Base-by-base conservation (phyloP, 129 eudicot species). In the Solidago caesia region DNA sequence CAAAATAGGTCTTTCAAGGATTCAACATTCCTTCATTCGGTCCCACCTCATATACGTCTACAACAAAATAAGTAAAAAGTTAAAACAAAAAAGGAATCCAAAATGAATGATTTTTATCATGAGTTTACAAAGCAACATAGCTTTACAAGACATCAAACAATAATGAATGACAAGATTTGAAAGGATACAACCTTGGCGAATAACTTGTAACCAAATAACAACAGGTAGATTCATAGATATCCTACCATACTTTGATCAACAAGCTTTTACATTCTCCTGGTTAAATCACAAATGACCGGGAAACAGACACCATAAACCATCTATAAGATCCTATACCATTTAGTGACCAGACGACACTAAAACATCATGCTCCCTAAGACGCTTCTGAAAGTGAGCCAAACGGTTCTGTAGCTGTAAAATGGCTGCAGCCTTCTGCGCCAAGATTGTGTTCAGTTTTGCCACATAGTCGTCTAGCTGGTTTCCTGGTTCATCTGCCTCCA, bases 401-500 rank as follows among this genome's bases (percentile, higher is more conserved):
- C 85, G 98, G 57, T 87, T 90, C 71, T 93, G 98, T 71, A 93
- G 70, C 66, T 93, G 91, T 64, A 80, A 64, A 75, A 93, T 90
- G 77, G 96, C 91, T 52, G 91, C 88, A 59, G 98, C 98, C 78
- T 93, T 93, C 75, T 90, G 98, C 48, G 93, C 85, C 64, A 93
- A 80, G 56, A 93, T 86, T 45, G 97, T 59, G 78, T 90, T 93
- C 83, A 93, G 82, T 84, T 79, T 88, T 6, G 91, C 72, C 62
- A 93, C 83, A 15, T 93, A 93, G 46, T 84, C 89, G 53, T 93
- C 98, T 70, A 93, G 74, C 82, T 86, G 98, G 74, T 90, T 93
- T 52, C 97, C 98, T 2, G 98, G 98, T 74, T 93, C 88, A 85
- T 93, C 98, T 16, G 97, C 98, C 82, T 88, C 92, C 25, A 90